phyloP scores from a whole-genome alignment of 129 eudicot genomes.

The Rutidosis leptorrhynchoides region DNA sequence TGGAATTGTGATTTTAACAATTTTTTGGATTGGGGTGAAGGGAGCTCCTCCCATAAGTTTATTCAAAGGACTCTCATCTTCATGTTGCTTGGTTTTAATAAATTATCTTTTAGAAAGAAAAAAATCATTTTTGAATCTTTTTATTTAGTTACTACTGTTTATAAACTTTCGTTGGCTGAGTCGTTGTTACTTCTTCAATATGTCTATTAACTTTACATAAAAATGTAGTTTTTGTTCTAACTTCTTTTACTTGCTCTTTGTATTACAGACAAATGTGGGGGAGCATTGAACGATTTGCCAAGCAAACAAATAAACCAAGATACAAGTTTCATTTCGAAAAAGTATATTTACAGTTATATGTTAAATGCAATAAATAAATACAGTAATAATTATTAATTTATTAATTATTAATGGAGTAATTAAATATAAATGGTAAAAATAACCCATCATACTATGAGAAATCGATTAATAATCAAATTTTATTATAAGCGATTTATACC shows the following conservation, averaged over 20 bases:
- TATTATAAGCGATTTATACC: too few relatives aligned
- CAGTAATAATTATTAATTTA: too few relatives aligned
- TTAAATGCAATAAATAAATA: too few relatives aligned
- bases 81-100: not conserved
- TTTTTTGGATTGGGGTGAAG: conserved; percentile 49
- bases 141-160: not conserved
- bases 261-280: not conserved
- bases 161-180: not conserved
- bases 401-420: too few relatives aligned
- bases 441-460: too few relatives aligned
- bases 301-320: not conserved
- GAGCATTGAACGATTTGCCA: not conserved
- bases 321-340: not conserved
- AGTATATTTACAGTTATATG: too few relatives aligned
- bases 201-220: too few relatives aligned
- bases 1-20: not conserved
- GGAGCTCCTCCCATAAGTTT: conserved; percentile 43
- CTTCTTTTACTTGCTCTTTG: not conserved
- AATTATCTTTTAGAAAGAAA: too few relatives aligned
- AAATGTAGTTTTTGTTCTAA: not conserved
- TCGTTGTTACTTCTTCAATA: not conserved
- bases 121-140: too few relatives aligned
- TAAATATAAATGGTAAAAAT: too few relatives aligned
- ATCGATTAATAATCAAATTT: too few relatives aligned
- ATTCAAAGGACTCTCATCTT: not conserved